phyloP scores from a whole-genome alignment of 2,329 filamentous ascomycete species.

The Beauveria pseudobassiana region DNA sequence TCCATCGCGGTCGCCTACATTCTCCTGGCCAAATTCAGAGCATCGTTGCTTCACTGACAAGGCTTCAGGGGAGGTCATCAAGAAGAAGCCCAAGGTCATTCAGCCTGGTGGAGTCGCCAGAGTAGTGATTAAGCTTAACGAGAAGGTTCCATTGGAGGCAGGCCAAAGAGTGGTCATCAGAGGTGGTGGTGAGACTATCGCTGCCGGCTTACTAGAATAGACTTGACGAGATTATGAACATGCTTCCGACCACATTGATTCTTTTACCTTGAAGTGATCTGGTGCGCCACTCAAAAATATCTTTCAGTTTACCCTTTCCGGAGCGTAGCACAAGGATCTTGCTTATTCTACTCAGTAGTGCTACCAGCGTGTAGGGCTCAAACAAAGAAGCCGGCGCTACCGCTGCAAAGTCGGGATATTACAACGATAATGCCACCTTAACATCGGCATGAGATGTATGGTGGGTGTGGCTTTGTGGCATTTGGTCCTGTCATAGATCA shows the following conservation, averaged over 20 bases:
- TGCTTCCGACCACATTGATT: neutral
- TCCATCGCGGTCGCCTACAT: slow-evolving; percentile 80
- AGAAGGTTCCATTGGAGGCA: slow-evolving; percentile 70
- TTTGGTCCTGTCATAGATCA: neutral
- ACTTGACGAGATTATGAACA: slow-evolving; percentile 2
- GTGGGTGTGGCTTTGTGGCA: neutral
- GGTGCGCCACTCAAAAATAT: no score
- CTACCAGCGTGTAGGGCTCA: no score
- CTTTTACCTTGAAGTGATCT: neutral
- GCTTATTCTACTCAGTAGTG: no score
- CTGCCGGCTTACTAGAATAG: slow-evolving; percentile 75
- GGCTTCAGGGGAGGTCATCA: slow-evolving; percentile 62
- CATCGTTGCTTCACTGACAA: slow-evolving; percentile 71
- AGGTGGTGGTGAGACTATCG: slow-evolving; percentile 74
- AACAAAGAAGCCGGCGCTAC: no score
- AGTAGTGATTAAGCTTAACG: slow-evolving; percentile 65
- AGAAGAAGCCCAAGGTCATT: slow-evolving; percentile 80
- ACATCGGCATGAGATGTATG: neutral
- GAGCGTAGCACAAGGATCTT: no score
- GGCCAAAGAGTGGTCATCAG: slow-evolving; percentile 76
- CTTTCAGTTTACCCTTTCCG: no score
- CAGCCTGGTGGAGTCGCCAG: slow-evolving; percentile 72
- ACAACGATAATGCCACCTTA: neutral
- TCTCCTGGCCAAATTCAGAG: slow-evolving; percentile 65
- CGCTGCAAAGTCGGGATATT: no score